phyloP scores from a whole-genome alignment of 2,329 filamentous ascomycete genomes.

The Hymenoscyphus scutula region DNA sequence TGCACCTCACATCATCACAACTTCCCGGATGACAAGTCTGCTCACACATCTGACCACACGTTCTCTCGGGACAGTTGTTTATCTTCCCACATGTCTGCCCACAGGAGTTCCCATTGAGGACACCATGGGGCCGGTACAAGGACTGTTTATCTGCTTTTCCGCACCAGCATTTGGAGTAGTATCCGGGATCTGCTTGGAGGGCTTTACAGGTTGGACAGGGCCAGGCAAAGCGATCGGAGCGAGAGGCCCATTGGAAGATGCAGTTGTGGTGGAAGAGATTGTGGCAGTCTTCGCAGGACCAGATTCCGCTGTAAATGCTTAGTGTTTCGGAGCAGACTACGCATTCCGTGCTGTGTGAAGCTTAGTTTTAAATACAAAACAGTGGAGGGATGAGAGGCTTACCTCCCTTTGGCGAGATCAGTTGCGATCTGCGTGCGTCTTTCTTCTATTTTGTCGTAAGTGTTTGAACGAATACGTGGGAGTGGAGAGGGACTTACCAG shows the following conservation, averaged over 20 bases:
- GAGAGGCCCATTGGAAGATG: not conserved
- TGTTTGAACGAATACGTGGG: not conserved
- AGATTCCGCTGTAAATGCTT: not conserved
- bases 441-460: not conserved
- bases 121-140: not conserved
- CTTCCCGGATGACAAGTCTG: constrained; percentile 1
- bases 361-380: not conserved
- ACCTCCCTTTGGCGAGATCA: not conserved
- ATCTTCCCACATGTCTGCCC: not conserved
- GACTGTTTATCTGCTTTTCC: not conserved
- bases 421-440: not conserved
- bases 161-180: not conserved
- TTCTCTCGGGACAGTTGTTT: not conserved
- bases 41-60: not conserved
- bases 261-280: constrained; percentile 5
- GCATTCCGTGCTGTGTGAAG: not conserved
- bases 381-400: not conserved
- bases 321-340: not conserved
- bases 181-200: not conserved
- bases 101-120: constrained; percentile 2
- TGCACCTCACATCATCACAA: constrained; percentile 4
- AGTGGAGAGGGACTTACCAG: not conserved
- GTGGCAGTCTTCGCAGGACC: constrained; percentile 5
- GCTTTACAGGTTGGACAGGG: constrained; percentile 7
- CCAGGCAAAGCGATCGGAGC: not conserved